These are phyloP conservation scores for Podila verticillata DNA, from an alignment of 192 early-diverging fungal species.

Conservation along the genomic window DNA sequence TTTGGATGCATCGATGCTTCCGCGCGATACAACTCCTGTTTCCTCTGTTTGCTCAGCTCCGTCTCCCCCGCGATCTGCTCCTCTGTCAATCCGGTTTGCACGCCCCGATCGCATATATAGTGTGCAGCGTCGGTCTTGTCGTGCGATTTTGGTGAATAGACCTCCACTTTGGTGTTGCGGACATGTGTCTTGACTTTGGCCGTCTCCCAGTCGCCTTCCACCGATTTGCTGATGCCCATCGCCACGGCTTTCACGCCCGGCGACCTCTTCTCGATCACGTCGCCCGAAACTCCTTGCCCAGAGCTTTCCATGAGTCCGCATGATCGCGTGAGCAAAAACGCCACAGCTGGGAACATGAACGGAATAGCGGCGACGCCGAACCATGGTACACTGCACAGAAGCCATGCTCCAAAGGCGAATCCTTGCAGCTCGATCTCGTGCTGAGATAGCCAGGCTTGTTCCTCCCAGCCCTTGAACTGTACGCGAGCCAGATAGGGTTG, in stretches of 20 bases:
- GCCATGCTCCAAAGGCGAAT: conserved; percentile 24
- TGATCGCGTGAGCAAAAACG: conserved; percentile 22
- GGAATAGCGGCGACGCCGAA: conserved; percentile 22
- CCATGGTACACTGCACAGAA: conserved; percentile 24
- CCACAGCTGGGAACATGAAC: conserved; percentile 21
- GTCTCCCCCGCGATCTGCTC: background rate
- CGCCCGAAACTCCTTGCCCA: conserved; percentile 5
- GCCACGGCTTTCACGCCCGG: conserved; percentile 25
- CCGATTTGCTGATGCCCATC: conserved; percentile 11
- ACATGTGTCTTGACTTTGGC: conserved; percentile 12
- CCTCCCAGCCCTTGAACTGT: conserved; percentile 37
- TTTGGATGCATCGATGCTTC: background rate
- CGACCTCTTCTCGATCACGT: conserved; percentile 14
- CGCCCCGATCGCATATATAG: background rate
- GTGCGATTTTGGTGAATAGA: conserved; percentile 5
- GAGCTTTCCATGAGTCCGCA: conserved; percentile 27
- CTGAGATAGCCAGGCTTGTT: conserved; percentile 23
- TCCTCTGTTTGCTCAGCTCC: background rate
- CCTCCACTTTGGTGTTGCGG: background rate
- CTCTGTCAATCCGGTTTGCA: background rate
- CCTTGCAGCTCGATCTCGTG: conserved; percentile 19
- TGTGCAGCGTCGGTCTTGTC: background rate
- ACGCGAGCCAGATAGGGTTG: conserved; percentile 30
- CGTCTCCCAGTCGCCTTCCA: conserved; percentile 16
- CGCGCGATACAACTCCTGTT: background rate